Evolutionary conservation across 192 early-diverging fungal genomes (phyloP), one percentile per base, ranked within the genome.

Genomic region (Backusella psychrophila): DNA sequence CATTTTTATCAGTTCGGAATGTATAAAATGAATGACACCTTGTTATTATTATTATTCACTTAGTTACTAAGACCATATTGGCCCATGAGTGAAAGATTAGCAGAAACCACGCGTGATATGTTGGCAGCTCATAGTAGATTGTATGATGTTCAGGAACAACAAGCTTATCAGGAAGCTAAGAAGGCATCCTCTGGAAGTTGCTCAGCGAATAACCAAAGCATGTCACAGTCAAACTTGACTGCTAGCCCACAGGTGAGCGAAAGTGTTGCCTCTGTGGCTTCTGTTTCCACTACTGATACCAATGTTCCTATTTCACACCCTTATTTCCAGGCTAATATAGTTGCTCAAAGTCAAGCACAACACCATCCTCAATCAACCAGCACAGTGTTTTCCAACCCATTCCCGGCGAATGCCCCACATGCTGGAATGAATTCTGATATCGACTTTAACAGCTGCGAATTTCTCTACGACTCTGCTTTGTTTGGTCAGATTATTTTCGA

Each of bases 401-500:
- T 42, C 35, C 35, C 75, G 42, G 21, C 44, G 12, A 36, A 53
- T 23, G 31, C 53, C 17, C 49, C 38, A 17, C 49, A 34, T 26
- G 11, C 42, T 5, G 66, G 75, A 67, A 36, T 56, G 5, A 35
- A 69, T 23, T 49, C 42, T 33, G n/a, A 66, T 29, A 76, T 75
- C 3, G 75, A 80, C n/a, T 80, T 69, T 63, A 80, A 80, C 59
- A 80, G 79, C 31, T 53, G 52, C 11, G 79, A 71, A 41, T 80
- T 80, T 21, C 67, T 80, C 4, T 76, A 73, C 23, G 79, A 80
- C 19, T 67, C 42, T 0, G 71, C 69, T n/a, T 66, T 80, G 14
- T 80, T 80, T 72, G 79, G 79, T 26, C 79, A 80, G 41, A 68
- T 76, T 17, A 80, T 80, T 70, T 76, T 80, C 31, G 79, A 80